Evolutionary conservation across 257 asterid genomes (phyloP), one percentile per base, ranked within the genome.

Genomic region (Solanum peruvianum): DNA sequence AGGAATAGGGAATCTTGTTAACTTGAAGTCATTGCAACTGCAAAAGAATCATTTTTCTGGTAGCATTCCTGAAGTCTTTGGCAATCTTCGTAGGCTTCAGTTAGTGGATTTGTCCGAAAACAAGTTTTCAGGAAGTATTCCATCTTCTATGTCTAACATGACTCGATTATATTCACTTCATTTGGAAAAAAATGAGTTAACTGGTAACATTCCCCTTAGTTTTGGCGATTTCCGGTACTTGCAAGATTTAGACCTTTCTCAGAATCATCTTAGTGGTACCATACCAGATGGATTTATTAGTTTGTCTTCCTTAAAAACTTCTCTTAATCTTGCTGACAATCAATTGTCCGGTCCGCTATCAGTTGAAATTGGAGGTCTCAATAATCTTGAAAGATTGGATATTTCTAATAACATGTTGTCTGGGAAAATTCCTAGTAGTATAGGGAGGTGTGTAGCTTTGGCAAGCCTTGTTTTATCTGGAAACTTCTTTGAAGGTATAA

Each of bases 341-440:
- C 44, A 44, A 33, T 85, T 87, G 18, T 82, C 56, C 6, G 90
- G 92, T 5, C 35, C 86, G 5, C 35, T 91, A 2, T 85, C 91
- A 9, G 12, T 31, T 35, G 90, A 86, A 66, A n/a, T 87, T 11
- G 89, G 85, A 84, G 58, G 20, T 29, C 73, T 85, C 29, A 49
- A 41, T 20, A 49, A 73, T 56, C 84, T 91, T 35, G 27, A 33
- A 16, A 12, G 3, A 13, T 62, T 90, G 44, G 72, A 87, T 86
- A 56, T 91, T 71, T 87, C 93, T 41, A 71, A 86, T 73, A 91
- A 91, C 76, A 39, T 70, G n/a, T 69, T 90, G n/a, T 90, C 82
- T 1, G 92, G 88, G 23, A 67, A 86, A 21, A 81, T 90, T 75
- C 91, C 91, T 7, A 64, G 33, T 20, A 52, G 75, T 42, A 56